Base-by-base conservation (phyloP, 1,284 basidiomycete species). In the Moniliella sp. region DNA sequence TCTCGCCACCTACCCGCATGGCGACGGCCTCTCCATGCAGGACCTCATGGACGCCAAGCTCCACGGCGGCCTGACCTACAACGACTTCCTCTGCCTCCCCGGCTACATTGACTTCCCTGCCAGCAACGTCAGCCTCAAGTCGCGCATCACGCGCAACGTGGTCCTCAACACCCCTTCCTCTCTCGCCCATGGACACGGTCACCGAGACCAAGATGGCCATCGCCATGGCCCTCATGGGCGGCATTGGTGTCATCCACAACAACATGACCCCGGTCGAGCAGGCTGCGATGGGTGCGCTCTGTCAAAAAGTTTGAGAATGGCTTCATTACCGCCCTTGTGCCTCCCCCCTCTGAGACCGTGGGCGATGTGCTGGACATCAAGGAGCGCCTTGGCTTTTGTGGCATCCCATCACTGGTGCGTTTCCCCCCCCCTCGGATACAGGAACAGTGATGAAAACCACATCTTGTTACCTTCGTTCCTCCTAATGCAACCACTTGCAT, bases 101-200 rank as follows among this genome's bases (percentile, higher is more conserved):
- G 88, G 91, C 34, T 84, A 80, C 65, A 93, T 99, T 53, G 74
- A 86, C 67, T 99, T 97, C 62, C 68, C 76, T 19, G 80, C 82
- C 2, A 71, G 57, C 7, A 72, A 75, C 32, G 86, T 91, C 50
- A 62, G 72, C 44, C 75, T 83, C 2, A 81, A 91, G 65, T 79
- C 75, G 50, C 72, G 69, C 34, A 75, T 97, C 35, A 93, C 88
- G 28, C 74, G 78, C 37, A 93, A 93, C 56, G 81, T 94, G 46
- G 67, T 71, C 27, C 71, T 99, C 54, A 93, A n/a, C 66, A 86
- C 86, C 0, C 88, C 91, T 0, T 91, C 69, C 94, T 66, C 88
- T 82, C 61, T 88, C 82, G n/a, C 88, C 91, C 26, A 99, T 99
- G 88, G 88, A 99, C 67, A 97, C 88, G 18, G 88, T 99, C 46